These are phyloP conservation scores for Westerdykella ornata DNA, from an alignment of 2,329 filamentous ascomycete genomes.

Conservation along the genomic window DNA sequence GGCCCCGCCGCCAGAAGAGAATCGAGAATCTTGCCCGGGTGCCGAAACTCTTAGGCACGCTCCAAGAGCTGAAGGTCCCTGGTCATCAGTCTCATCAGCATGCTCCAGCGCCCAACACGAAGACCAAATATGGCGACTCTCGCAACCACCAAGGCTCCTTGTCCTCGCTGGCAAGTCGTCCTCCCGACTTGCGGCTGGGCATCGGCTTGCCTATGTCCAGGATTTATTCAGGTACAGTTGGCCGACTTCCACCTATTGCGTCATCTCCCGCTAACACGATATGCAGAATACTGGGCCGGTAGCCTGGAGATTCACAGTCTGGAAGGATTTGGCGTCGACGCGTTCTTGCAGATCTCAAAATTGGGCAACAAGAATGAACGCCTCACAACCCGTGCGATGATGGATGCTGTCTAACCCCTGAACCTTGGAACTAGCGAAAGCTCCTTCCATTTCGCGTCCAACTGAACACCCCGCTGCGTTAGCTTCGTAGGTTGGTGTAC, in stretches of 20 bases:
- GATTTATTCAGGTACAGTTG: constrained; percentile 61
- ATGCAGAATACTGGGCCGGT: constrained; percentile 84
- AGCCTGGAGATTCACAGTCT: constrained; percentile 84
- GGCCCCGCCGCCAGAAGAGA: constrained; percentile 67
- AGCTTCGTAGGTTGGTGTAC: too few relatives aligned
- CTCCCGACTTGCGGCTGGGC: constrained; percentile 79
- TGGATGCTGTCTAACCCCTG: constrained; percentile 48
- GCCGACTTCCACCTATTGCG: neutral
- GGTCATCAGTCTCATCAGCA: constrained; percentile 11
- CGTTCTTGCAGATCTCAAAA: constrained; percentile 92
- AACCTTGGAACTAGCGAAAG: too few relatives aligned
- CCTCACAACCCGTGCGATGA: constrained; percentile 55
- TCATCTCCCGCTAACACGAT: constrained; percentile 2
- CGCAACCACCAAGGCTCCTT: constrained; percentile 55
- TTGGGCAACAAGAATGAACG: constrained; percentile 98
- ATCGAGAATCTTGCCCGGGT: constrained; percentile 82
- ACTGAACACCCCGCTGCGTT: too few relatives aligned
- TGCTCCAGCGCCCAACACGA: constrained; percentile 17
- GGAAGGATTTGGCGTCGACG: constrained; percentile 93
- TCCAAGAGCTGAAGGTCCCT: constrained; percentile 68
- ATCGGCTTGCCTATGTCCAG: constrained; percentile 91
- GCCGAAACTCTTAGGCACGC: constrained; percentile 84
- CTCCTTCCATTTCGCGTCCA: too few relatives aligned
- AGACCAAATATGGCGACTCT: constrained; percentile 19
- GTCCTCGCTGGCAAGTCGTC: constrained; percentile 70